phyloP scores from a whole-genome alignment of 805 yeast genomes.

The Wickerhamiella galacta region DNA sequence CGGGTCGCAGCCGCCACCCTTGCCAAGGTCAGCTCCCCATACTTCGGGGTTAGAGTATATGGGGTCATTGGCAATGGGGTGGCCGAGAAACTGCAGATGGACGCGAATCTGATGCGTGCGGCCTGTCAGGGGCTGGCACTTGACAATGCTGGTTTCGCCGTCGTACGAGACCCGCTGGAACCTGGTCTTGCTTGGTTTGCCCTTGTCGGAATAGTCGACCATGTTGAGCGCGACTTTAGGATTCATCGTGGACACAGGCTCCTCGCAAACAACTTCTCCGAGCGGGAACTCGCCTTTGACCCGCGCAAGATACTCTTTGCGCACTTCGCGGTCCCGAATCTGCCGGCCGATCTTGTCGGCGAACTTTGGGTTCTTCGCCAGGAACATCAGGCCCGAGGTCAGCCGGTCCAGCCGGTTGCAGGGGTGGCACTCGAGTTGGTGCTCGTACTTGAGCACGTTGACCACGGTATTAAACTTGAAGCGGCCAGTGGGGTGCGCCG shows the following conservation, averaged over 20 bases:
- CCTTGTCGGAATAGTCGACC: constrained; percentile 20
- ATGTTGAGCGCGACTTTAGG: constrained; percentile 59
- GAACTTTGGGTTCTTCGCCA: constrained; percentile 66
- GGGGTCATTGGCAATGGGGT: constrained; percentile 87
- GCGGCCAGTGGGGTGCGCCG: constrained; percentile 87
- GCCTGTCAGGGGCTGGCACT: constrained; percentile 79
- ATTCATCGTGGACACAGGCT: constrained; percentile 52
- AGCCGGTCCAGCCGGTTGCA: constrained; percentile 80
- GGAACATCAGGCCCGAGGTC: constrained; percentile 85
- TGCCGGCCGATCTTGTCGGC: constrained; percentile 65
- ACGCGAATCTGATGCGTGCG: constrained; percentile 92
- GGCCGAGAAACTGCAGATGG: constrained; percentile 77
- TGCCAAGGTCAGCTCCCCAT: constrained; percentile 72
- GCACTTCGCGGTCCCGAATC: constrained; percentile 49
- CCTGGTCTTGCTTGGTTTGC: constrained; percentile 57
- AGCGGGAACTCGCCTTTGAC: constrained; percentile 79
- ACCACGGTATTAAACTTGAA: constrained; percentile 71
- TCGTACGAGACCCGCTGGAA: constrained; percentile 58
- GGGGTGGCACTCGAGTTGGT: constrained; percentile 53
- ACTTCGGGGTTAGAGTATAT: constrained; percentile 59
- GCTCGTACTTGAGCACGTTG: constrained; percentile 56
- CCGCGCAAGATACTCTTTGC: constrained; percentile 71
- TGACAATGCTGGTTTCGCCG: constrained; percentile 50
- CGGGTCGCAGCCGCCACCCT: constrained; percentile 31
- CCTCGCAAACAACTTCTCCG: constrained; percentile 36